phyloP scores from a whole-genome alignment of 2,329 filamentous ascomycete genomes.

The Tolypocladium pustulatum region DNA sequence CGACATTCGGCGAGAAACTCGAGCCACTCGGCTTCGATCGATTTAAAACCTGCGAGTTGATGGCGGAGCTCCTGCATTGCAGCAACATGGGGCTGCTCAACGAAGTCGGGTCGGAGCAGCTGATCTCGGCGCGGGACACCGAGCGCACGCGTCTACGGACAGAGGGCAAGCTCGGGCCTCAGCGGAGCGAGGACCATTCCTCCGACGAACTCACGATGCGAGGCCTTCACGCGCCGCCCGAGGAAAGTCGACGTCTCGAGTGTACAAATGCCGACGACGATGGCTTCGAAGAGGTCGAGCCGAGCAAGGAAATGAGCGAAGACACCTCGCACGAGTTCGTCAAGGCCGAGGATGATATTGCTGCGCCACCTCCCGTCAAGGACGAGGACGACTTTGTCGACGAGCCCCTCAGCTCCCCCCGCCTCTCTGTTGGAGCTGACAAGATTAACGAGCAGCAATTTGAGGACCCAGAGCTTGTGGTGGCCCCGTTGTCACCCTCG shows the following conservation, averaged over 20 bases:
- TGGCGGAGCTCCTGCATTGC: constrained; percentile 95
- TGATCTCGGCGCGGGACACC: constrained; percentile 67
- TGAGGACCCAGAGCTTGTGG: constrained; percentile 45
- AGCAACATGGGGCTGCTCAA: constrained; percentile 98
- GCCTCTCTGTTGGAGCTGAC: constrained; percentile 50
- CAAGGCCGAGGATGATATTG: constrained; percentile 45
- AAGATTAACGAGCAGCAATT: constrained; percentile 40
- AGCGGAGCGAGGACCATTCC: constrained; percentile 26
- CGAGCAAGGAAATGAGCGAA: constrained; percentile 59
- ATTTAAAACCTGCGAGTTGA: constrained; percentile 97
- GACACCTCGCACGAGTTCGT: constrained; percentile 61
- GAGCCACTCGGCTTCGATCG: constrained; percentile 93
- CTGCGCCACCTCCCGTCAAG: constrained; percentile 23
- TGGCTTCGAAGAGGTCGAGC: constrained; percentile 81
- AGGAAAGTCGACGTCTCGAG: constrained; percentile 62
- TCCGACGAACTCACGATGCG: constrained; percentile 54
- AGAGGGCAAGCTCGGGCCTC: constrained; percentile 57
- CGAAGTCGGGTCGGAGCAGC: constrained; percentile 77
- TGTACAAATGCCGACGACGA: constrained; percentile 79
- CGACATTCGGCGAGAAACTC: constrained; percentile 83
- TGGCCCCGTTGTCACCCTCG: constrained; percentile 46
- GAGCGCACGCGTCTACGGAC: constrained; percentile 71
- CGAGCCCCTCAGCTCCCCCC: constrained; percentile 61
- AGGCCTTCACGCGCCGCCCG: constrained; percentile 33
- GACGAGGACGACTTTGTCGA: constrained; percentile 70